phyloP scores from a whole-genome alignment of 768 basidiomycete species.

The Termitomyces sp. region DNA sequence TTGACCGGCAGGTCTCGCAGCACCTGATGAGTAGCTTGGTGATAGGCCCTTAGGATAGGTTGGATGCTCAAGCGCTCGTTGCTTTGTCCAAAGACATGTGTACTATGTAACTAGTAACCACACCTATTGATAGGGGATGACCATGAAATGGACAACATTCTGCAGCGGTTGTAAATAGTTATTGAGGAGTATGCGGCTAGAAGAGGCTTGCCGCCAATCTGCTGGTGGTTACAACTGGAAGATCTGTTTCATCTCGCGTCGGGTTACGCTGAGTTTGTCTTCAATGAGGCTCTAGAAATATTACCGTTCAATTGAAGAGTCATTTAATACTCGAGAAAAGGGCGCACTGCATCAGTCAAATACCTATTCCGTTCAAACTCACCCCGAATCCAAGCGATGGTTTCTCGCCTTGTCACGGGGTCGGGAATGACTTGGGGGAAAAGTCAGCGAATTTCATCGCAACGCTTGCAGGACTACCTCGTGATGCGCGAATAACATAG shows the following conservation, averaged over 20 bases:
- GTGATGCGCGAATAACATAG: slow-evolving; percentile 62
- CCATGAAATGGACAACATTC: background rate
- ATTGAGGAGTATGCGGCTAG: background rate
- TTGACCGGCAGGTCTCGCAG: background rate
- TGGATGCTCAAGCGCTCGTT: background rate
- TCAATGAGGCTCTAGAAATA: slow-evolving; percentile 51
- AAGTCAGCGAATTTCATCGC: slow-evolving; percentile 4
- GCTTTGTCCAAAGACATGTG: background rate
- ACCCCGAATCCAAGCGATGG: slow-evolving; percentile 65
- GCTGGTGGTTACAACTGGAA: slow-evolving; percentile 22
- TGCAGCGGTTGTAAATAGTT: background rate
- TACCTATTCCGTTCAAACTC: slow-evolving; percentile 67
- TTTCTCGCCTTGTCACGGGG: slow-evolving; percentile 56
- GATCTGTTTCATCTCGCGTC: slow-evolving; percentile 59
- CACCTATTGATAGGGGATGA: background rate
- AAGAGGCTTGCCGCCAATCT: background rate
- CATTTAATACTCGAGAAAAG: background rate
- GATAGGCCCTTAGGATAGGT: no score
- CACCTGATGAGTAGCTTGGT: background rate
- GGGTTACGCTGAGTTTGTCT: slow-evolving; percentile 50
- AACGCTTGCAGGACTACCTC: slow-evolving; percentile 38
- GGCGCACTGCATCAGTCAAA: slow-evolving; percentile 53
- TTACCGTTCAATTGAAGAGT: background rate
- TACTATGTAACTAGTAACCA: background rate
- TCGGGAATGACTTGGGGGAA: slow-evolving; percentile 57